A percentile compares a stretch with the other conserved stretches of the same genome.
Evolutionary conservation across 1,284 basidiomycete genomes (phyloP).

Genomic region (Apiotrichum siamense): DNA sequence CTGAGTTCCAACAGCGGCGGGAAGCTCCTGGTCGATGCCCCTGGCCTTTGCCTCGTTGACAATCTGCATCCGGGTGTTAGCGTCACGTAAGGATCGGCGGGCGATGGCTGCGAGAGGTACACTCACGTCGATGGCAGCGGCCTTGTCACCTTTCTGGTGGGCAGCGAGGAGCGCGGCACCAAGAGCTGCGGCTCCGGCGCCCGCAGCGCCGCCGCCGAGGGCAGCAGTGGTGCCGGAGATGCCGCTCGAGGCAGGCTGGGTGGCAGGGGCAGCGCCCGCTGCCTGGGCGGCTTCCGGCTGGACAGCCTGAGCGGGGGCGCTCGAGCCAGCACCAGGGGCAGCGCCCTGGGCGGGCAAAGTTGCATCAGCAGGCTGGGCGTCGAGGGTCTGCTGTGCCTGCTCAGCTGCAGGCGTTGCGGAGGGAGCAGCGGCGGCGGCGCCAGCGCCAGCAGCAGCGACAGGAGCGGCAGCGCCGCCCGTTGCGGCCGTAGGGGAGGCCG

Average conservation of each 20-base stretch:
- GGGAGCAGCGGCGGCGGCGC: slow-evolving; percentile 1
- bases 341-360: too few species aligned
- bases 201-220: background rate
- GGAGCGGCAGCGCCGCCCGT: slow-evolving; percentile 1
- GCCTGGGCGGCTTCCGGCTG: background rate
- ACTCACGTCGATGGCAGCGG: slow-evolving; percentile 36
- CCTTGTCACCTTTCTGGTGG: slow-evolving; percentile 11
- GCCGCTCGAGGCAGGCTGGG: background rate
- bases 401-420: background rate
- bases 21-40: slow-evolving; percentile 37
- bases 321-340: background rate
- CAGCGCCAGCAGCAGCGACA: slow-evolving; percentile 3
- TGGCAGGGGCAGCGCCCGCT: too few species aligned
- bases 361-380: background rate
- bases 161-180: slow-evolving; percentile 24
- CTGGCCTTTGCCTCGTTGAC: slow-evolving; percentile 41
- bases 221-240: background rate
- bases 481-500: background rate
- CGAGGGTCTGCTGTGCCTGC: too few species aligned
- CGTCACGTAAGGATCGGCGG: too few species aligned
- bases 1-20: slow-evolving; percentile 25
- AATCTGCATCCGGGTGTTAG: slow-evolving; percentile 11
- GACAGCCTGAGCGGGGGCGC: background rate
- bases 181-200: slow-evolving; percentile 19
- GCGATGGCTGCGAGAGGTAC: background rate